Evolutionary conservation across 2,329 filamentous ascomycete species (phyloP).

Genomic region (Trichoderma arundinaceum): DNA sequence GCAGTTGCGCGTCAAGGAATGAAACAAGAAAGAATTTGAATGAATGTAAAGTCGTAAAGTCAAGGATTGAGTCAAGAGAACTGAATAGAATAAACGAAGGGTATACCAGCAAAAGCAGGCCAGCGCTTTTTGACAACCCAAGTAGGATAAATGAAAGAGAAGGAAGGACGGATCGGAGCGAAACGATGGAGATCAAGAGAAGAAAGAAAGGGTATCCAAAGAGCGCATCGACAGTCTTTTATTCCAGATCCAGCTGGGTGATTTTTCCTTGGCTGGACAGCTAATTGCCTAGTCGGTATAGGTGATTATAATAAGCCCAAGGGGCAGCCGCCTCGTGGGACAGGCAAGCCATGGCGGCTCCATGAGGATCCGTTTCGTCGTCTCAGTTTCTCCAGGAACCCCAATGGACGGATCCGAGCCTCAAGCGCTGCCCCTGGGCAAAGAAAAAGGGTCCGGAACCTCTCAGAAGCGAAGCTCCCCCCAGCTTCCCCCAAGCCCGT

Average conservation of each 20-base stretch:
- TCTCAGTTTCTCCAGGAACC: slow-evolving; percentile 7
- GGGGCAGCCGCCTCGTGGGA: slow-evolving; percentile 21
- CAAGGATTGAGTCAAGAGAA: slow-evolving; percentile 27
- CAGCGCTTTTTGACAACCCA: slow-evolving; percentile 34
- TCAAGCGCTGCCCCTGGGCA: slow-evolving; percentile 1
- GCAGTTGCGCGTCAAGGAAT: slow-evolving; percentile 1
- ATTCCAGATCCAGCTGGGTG: slow-evolving; percentile 25
- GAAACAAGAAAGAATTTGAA: not conserved
- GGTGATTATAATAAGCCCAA: slow-evolving; percentile 8
- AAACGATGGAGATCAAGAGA: slow-evolving; percentile 29
- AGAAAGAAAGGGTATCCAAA: not conserved
- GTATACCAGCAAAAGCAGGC: slow-evolving; percentile 34
- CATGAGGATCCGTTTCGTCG: slow-evolving; percentile 25
- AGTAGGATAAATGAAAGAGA: slow-evolving; percentile 15
- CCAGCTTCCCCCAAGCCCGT: not conserved
- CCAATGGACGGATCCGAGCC: slow-evolving; percentile 23
- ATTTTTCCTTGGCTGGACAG: not conserved
- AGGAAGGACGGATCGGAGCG: slow-evolving; percentile 26
- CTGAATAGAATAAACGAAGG: slow-evolving; percentile 31
- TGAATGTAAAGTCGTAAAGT: slow-evolving; percentile 13
- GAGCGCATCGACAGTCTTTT: slow-evolving; percentile 16
- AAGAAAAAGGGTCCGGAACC: slow-evolving; percentile 1
- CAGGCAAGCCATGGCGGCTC: slow-evolving; percentile 15
- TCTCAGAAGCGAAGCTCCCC: slow-evolving; percentile 12
- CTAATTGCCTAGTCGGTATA: slow-evolving; percentile 17